phyloP scores from a whole-genome alignment of 352 stramenopile species.

The Pythium graminicola region DNA sequence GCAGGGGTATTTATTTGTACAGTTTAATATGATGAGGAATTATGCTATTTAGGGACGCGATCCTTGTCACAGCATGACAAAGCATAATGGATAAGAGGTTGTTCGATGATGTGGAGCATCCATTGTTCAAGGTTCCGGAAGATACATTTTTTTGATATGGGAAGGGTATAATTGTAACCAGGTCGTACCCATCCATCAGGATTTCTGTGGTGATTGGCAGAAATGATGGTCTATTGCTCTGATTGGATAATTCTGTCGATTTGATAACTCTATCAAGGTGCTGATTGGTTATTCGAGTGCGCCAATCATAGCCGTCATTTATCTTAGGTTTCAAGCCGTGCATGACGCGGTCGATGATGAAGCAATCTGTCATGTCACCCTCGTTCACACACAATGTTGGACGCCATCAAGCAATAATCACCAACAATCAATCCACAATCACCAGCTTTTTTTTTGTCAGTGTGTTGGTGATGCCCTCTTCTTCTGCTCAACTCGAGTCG shows the following conservation, averaged over 20 bases:
- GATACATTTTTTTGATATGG: conserved; percentile 3
- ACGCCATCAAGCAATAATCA: too few relatives aligned
- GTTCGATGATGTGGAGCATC: background rate
- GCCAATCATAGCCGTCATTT: conserved; percentile 3
- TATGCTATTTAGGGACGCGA: too few relatives aligned
- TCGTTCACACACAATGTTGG: too few relatives aligned
- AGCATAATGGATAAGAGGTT: background rate
- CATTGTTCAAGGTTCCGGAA: background rate
- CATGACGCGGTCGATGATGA: background rate
- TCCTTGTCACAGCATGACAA: too few relatives aligned
- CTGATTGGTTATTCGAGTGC: conserved; percentile 5
- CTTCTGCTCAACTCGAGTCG: too few relatives aligned
- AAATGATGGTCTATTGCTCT: background rate
- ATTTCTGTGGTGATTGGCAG: conserved; percentile 3
- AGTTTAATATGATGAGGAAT: too few relatives aligned
- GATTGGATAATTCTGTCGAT: background rate
- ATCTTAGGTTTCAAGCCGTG: background rate
- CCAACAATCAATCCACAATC: too few relatives aligned
- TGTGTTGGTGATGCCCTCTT: too few relatives aligned
- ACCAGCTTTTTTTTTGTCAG: too few relatives aligned
- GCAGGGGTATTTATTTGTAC: background rate
- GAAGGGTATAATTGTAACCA: conserved; percentile 1
- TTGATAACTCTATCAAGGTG: conserved; percentile 1
- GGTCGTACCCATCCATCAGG: background rate
- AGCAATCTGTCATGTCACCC: too few relatives aligned